These are phyloP conservation scores for Candida sojae DNA, from an alignment of 1,139 yeast species.

Conservation along the genomic window DNA sequence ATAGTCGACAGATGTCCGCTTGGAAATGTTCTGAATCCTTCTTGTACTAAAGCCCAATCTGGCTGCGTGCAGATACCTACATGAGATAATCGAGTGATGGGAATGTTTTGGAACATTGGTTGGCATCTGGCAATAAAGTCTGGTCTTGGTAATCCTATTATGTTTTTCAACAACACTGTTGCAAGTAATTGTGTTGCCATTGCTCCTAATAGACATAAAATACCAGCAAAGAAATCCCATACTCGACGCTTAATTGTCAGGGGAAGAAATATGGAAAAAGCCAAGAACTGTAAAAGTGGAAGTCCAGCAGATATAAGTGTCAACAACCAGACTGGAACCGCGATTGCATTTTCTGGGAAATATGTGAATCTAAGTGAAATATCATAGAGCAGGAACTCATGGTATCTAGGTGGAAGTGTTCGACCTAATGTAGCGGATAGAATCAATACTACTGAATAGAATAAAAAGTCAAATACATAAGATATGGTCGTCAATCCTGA, in stretches of 20 bases:
- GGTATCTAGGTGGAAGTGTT: slow-evolving; percentile 35
- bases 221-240: slow-evolving; percentile 46
- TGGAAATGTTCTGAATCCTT: slow-evolving; percentile 54
- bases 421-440: slow-evolving; percentile 34
- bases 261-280: slow-evolving; percentile 21
- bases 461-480: slow-evolving; percentile 37
- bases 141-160: slow-evolving; percentile 49
- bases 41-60: slow-evolving; percentile 30
- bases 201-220: slow-evolving; percentile 40
- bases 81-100: slow-evolving; percentile 24
- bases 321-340: slow-evolving; percentile 33
- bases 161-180: slow-evolving; percentile 46
- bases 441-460: slow-evolving; percentile 24
- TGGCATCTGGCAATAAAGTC: slow-evolving; percentile 46
- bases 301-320: slow-evolving; percentile 27
- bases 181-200: slow-evolving; percentile 40
- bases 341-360: slow-evolving; percentile 31
- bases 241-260: slow-evolving; percentile 24
- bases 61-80: slow-evolving; percentile 37
- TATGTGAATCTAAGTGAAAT: slow-evolving; percentile 31
- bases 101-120: slow-evolving; percentile 23
- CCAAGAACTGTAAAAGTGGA: slow-evolving; percentile 33
- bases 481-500: slow-evolving; percentile 30
- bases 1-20: slow-evolving; percentile 54
- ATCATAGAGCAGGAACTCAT: slow-evolving; percentile 43